Evolutionary conservation across 305 asterid genomes (phyloP).

Genomic region (Fraxinus sp.): DNA sequence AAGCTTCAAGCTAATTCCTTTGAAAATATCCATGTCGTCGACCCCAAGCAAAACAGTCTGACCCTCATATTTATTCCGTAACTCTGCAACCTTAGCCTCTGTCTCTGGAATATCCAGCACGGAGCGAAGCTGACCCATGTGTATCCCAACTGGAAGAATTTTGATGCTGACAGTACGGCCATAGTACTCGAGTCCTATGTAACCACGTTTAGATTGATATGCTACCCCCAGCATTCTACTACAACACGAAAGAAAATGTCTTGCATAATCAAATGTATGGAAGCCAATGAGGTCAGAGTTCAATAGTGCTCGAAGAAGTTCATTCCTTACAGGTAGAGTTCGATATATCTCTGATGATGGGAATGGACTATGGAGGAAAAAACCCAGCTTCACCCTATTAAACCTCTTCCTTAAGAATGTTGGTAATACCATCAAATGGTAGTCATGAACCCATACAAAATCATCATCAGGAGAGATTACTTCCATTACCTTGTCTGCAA

Average conservation of each 20-base stretch:
- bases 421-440: slow-evolving; percentile 84
- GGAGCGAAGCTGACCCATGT: slow-evolving; percentile 68
- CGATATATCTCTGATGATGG: slow-evolving; percentile 88
- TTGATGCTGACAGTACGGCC: slow-evolving; percentile 87
- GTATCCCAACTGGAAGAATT: slow-evolving; percentile 86
- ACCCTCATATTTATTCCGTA: slow-evolving; percentile 49
- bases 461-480: slow-evolving; percentile 84
- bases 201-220: slow-evolving; percentile 83
- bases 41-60: slow-evolving; percentile 76
- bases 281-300: slow-evolving; percentile 85
- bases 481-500: slow-evolving; percentile 92
- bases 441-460: slow-evolving; percentile 88
- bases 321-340: slow-evolving; percentile 74
- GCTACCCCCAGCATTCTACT: slow-evolving; percentile 88
- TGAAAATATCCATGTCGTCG: slow-evolving; percentile 89
- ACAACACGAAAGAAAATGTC: slow-evolving; percentile 88
- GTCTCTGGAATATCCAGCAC: slow-evolving; percentile 71
- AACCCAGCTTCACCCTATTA: slow-evolving; percentile 78
- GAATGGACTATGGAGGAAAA: slow-evolving; percentile 78
- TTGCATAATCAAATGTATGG: slow-evolving; percentile 83
- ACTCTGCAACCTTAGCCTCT: slow-evolving; percentile 54
- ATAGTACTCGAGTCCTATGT: slow-evolving; percentile 78
- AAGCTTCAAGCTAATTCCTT: slow-evolving; percentile 84
- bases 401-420: slow-evolving; percentile 83
- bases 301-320: slow-evolving; percentile 70